Evolutionary conservation across 164 flowering plant genomes (phyloP).

Genomic region (Brasenia schreberi): DNA sequence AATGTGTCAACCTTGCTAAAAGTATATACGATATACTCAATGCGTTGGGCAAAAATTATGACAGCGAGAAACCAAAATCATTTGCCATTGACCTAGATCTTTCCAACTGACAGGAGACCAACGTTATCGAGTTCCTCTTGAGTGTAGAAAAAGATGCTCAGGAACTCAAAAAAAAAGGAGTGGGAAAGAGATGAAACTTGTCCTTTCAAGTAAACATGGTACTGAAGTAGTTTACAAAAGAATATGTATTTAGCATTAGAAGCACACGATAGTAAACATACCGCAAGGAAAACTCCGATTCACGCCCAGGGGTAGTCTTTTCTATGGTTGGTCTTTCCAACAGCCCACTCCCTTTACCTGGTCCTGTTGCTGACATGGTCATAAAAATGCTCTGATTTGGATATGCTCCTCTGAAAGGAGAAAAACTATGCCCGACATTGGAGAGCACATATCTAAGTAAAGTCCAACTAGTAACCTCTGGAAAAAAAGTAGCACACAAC

Average conservation of each 20-base stretch:
- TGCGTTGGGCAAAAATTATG: too few relatives aligned
- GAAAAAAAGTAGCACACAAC: background rate
- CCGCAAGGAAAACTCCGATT: slow-evolving; percentile 61
- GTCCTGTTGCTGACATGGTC: slow-evolving; percentile 29
- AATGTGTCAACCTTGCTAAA: too few relatives aligned
- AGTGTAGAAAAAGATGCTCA: background rate
- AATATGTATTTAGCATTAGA: too few relatives aligned
- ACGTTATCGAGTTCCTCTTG: too few relatives aligned
- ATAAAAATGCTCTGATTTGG: slow-evolving; percentile 21
- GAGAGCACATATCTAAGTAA: slow-evolving; percentile 3
- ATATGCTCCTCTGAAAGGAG: slow-evolving; percentile 23
- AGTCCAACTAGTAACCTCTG: background rate
- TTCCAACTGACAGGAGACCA: too few relatives aligned
- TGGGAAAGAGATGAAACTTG: background rate
- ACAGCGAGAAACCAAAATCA: too few relatives aligned
- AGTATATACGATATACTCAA: too few relatives aligned
- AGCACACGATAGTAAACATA: slow-evolving; percentile 6
- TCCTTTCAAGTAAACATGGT: too few relatives aligned
- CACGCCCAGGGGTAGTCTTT: slow-evolving; percentile 53
- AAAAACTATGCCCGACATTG: slow-evolving; percentile 33
- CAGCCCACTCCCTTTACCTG: slow-evolving; percentile 58
- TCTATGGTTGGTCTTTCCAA: slow-evolving; percentile 54
- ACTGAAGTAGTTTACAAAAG: too few relatives aligned
- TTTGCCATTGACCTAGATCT: too few relatives aligned
- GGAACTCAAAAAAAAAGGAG: background rate